phyloP scores from a whole-genome alignment of 2,329 filamentous ascomycete genomes.

The Colletotrichum chlorophyti region DNA sequence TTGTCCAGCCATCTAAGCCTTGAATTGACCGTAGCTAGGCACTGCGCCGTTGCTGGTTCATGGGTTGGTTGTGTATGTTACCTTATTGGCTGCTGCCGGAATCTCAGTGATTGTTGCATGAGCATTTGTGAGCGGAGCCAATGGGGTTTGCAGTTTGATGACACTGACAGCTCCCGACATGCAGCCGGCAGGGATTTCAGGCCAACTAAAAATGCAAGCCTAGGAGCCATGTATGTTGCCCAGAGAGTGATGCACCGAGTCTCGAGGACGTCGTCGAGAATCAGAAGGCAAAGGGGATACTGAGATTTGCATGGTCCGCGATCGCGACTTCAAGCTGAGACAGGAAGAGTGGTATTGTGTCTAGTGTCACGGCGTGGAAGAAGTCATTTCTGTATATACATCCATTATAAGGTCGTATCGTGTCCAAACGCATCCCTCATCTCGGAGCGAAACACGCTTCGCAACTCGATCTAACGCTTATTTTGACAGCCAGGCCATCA shows the following conservation, averaged over 20 bases:
- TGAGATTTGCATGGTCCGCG: too few species aligned
- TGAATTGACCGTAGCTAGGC: not conserved
- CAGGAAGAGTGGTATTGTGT: not conserved
- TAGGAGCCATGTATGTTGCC: too few species aligned
- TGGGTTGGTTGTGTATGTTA: not conserved
- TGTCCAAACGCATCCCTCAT: not conserved
- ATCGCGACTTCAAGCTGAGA: too few species aligned
- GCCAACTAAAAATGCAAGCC: too few species aligned
- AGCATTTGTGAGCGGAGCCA: too few species aligned
- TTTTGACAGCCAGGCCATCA: conserved; percentile 50
- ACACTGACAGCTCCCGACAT: too few species aligned
- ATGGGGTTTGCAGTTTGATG: not conserved
- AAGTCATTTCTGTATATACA: not conserved
- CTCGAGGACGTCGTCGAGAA: conserved; percentile 54
- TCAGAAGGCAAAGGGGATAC: too few species aligned
- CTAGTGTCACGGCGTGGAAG: not conserved
- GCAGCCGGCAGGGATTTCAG: too few species aligned
- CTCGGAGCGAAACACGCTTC: not conserved
- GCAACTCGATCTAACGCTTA: not conserved
- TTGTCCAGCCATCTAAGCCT: not conserved
- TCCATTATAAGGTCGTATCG: not conserved
- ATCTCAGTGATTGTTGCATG: not conserved
- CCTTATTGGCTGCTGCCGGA: not conserved
- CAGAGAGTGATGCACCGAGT: too few species aligned
- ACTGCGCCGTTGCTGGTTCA: not conserved